Percentiles rank a stretch among this genome's conserved stretches.
These are phyloP conservation scores for Aspergillus sp. DNA, from an alignment of 2,329 filamentous ascomycete genomes.

Conservation along the genomic window DNA sequence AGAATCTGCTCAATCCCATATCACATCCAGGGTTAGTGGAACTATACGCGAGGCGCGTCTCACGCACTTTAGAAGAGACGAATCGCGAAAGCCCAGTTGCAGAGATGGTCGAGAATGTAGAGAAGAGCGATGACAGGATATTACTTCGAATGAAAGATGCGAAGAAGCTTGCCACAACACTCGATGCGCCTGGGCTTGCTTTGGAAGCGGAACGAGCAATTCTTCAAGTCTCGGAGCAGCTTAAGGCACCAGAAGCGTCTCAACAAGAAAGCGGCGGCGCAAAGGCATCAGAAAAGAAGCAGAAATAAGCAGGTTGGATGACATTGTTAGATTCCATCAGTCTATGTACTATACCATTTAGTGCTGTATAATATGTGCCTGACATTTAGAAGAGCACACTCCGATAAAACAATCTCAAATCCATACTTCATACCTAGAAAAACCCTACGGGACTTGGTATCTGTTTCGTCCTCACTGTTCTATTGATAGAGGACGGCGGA, in stretches of 20 bases:
- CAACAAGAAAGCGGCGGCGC: constrained; percentile 18
- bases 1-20: constrained; percentile 65
- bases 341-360: neutral
- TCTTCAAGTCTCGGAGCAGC: constrained; percentile 62
- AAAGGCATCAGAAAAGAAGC: constrained; percentile 20
- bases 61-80: constrained; percentile 30
- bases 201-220: constrained; percentile 74
- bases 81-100: constrained; percentile 28
- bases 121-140: constrained; percentile 48
- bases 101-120: constrained; percentile 34
- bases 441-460: too few relatives aligned
- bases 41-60: constrained; percentile 61
- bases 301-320: constrained; percentile 19
- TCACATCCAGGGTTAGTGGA: constrained; percentile 71
- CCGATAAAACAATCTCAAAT: neutral
- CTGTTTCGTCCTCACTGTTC: neutral
- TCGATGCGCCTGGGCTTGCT: constrained; percentile 69
- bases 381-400: constrained; percentile 2
- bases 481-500: constrained; percentile 17
- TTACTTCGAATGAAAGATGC: constrained; percentile 50
- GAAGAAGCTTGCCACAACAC: constrained; percentile 58
- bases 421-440: neutral
- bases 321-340: neutral
- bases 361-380: neutral
- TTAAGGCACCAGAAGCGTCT: constrained; percentile 26